Conservation (phyloP, 2,329 filamentous ascomycete genomes). For the Nemania sp. region DNA sequence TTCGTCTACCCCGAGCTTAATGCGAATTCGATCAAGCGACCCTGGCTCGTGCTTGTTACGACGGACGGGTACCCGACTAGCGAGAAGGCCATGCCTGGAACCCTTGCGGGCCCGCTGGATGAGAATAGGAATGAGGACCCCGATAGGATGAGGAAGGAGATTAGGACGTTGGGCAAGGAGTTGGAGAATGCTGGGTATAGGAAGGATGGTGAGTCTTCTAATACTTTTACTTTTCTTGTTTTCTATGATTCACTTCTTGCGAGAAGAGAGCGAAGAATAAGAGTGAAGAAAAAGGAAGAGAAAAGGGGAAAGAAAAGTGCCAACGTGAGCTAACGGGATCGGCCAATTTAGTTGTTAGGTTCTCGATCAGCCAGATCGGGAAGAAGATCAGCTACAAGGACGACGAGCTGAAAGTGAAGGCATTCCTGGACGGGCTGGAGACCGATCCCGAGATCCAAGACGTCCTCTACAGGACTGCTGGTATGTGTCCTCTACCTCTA, state of each 20-base stretch:
- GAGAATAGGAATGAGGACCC: constrained; percentile 17
- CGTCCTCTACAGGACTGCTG: constrained; percentile 11
- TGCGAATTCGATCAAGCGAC: constrained; percentile 14
- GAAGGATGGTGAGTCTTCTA: constrained; percentile 13
- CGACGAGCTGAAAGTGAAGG: constrained; percentile 15
- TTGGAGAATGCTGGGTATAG: constrained; percentile 11
- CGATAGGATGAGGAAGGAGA: constrained; percentile 17
- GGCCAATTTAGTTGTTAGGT: constrained; percentile 6
- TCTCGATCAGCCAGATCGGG: constrained; percentile 18
- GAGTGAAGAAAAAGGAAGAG: too few relatives aligned
- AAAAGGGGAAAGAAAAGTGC: too few relatives aligned
- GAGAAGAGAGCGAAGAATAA: too few relatives aligned
- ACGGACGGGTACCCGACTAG: constrained; percentile 23
- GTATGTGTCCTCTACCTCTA: background rate
- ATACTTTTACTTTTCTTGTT: background rate
- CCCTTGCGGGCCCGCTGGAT: background rate
- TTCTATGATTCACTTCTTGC: background rate
- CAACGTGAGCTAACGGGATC: background rate
- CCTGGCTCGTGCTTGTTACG: constrained; percentile 16
- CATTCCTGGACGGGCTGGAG: constrained; percentile 14
- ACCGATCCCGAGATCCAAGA: constrained; percentile 11
- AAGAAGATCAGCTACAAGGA: constrained; percentile 21
- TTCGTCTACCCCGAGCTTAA: constrained; percentile 20
- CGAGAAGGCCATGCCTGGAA: constrained; percentile 13
- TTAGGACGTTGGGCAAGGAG: constrained; percentile 8